Conservation (phyloP, 2,329 filamentous ascomycete genomes). For the Lithohypha guttulata region DNA sequence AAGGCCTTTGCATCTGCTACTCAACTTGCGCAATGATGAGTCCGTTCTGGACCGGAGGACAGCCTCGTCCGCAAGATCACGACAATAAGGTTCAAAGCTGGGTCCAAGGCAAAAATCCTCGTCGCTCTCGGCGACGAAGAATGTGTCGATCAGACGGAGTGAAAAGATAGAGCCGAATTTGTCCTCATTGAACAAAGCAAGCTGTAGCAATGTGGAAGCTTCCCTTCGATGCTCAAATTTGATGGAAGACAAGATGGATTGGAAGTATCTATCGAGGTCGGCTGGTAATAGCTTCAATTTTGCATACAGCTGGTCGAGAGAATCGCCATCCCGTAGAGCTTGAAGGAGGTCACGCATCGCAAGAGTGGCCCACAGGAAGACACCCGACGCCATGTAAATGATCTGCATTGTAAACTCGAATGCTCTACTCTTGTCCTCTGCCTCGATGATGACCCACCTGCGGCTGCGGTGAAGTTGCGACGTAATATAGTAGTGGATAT, state of each 20-base stretch:
- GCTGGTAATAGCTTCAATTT: constrained; percentile 8
- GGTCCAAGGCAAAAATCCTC: background rate
- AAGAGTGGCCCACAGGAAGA: constrained; percentile 39
- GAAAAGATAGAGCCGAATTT: background rate
- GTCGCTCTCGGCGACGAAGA: background rate
- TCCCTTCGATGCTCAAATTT: constrained; percentile 8
- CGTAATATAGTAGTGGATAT: constrained; percentile 9
- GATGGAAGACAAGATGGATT: constrained; percentile 10
- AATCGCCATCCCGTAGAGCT: constrained; percentile 10
- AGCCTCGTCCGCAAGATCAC: background rate
- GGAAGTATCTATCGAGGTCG: constrained; percentile 12
- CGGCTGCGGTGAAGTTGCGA: constrained; percentile 1
- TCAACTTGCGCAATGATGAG: background rate
- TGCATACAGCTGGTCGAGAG: background rate
- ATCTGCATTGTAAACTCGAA: constrained; percentile 21
- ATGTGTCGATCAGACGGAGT: background rate
- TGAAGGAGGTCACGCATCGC: constrained; percentile 33
- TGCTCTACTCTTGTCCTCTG: background rate
- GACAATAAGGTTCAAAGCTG: background rate
- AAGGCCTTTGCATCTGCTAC: constrained; percentile 6
- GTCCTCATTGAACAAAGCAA: constrained; percentile 8
- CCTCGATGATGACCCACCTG: background rate
- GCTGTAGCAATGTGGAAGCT: constrained; percentile 11
- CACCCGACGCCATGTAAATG: constrained; percentile 28
- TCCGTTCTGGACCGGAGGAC: background rate